A percentile compares a stretch with the other conserved stretches of the same genome.
Evolutionary conservation across 495 filamentous ascomycete genomes (phyloP).

Genomic region (Pseudoneurospora amorphoporcata): DNA sequence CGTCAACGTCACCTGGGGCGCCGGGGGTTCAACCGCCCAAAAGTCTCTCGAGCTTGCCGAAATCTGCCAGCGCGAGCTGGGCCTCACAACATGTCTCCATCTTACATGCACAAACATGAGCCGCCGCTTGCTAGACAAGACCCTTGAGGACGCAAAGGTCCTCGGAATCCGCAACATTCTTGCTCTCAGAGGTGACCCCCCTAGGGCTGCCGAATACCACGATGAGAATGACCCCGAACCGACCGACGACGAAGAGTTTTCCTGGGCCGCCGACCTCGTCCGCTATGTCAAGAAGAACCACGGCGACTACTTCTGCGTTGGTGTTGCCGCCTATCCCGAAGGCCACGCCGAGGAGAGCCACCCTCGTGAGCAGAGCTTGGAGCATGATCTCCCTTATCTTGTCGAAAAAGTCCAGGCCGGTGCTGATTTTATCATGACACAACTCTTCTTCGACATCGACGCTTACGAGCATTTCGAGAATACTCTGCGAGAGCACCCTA

Average conservation of each 20-base stretch:
- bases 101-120: slow-evolving; percentile 98
- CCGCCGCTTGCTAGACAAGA: slow-evolving; percentile 70
- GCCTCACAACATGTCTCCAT: slow-evolving; percentile 90
- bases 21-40: slow-evolving; percentile 79
- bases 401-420: slow-evolving; percentile 86
- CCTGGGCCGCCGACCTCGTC: slow-evolving; percentile 83
- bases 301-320: slow-evolving; percentile 94
- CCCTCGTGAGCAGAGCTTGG: slow-evolving; percentile 63
- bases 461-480: slow-evolving; percentile 74
- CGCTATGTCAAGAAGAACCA: slow-evolving; percentile 75
- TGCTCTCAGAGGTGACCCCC: slow-evolving; percentile 88
- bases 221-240: slow-evolving; percentile 42
- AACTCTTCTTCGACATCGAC: slow-evolving; percentile 84
- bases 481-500: slow-evolving; percentile 68
- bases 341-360: slow-evolving; percentile 89
- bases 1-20: slow-evolving; percentile 96
- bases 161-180: slow-evolving; percentile 91
- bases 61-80: slow-evolving; percentile 83
- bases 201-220: slow-evolving; percentile 76
- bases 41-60: slow-evolving; percentile 92
- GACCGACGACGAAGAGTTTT: slow-evolving; percentile 51
- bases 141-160: slow-evolving; percentile 85
- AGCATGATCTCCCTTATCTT: slow-evolving; percentile 77
- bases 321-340: slow-evolving; percentile 90
- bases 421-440: slow-evolving; percentile 99